Evolutionary conservation across 1,139 yeast genomes (phyloP).

Genomic region (Hyphopichia pseudoburtonii): DNA sequence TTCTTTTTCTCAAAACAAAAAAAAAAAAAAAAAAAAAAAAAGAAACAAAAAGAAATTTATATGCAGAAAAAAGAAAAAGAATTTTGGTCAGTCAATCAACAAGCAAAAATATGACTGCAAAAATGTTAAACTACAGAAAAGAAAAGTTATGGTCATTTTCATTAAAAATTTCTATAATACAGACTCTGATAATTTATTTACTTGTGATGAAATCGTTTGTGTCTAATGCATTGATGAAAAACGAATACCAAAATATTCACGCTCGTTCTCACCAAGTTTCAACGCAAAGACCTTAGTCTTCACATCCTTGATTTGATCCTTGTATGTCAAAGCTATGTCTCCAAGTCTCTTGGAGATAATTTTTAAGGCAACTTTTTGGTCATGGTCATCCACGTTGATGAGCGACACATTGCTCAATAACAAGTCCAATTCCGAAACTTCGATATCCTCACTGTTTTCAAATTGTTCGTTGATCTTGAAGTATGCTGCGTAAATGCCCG

Average conservation of each 20-base stretch:
- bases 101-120: background rate
- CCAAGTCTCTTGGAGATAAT: constrained; percentile 53
- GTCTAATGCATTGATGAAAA: no score
- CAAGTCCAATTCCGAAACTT: constrained; percentile 15
- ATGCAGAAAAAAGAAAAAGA: constrained; percentile 6
- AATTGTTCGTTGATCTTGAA: constrained; percentile 24
- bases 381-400: constrained; percentile 26
- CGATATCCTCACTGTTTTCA: constrained; percentile 10
- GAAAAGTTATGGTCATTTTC: no score
- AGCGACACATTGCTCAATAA: constrained; percentile 49
- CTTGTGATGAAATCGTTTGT: no score
- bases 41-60: constrained; percentile 2
- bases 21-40: constrained; percentile 3
- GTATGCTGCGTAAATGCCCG: constrained; percentile 56
- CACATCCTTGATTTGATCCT: constrained; percentile 13
- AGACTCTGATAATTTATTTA: no score
- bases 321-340: constrained; percentile 31
- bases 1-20: background rate
- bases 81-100: background rate
- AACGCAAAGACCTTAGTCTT: constrained; percentile 31
- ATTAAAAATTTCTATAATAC: no score
- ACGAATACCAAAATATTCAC: constrained; percentile 32
- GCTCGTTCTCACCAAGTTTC: constrained; percentile 50
- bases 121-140: no score
- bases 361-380: constrained; percentile 47